Evolutionary conservation across 2,329 filamentous ascomycete genomes (phyloP).

Genomic region (Colletotrichum gloeosporioides): DNA sequence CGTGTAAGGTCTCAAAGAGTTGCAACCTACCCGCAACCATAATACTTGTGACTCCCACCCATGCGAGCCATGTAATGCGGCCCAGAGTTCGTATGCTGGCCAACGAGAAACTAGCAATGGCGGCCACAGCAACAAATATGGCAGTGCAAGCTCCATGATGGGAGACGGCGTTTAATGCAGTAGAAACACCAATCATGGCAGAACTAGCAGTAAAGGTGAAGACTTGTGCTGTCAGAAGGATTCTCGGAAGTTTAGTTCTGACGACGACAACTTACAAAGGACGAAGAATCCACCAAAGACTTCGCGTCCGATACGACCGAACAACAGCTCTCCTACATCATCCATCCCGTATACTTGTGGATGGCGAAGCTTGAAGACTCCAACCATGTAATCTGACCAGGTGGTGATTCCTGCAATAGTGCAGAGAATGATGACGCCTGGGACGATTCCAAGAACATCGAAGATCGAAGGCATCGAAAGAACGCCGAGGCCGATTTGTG

Average conservation of each 20-base stretch:
- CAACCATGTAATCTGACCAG: slow-evolving; percentile 54
- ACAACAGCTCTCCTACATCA: slow-evolving; percentile 52
- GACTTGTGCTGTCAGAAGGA: slow-evolving; percentile 8
- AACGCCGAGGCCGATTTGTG: slow-evolving; percentile 48
- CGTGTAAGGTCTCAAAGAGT: neutral
- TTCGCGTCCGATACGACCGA: slow-evolving; percentile 49
- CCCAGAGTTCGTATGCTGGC: slow-evolving; percentile 35
- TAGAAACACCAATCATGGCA: slow-evolving; percentile 44
- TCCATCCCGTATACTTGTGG: slow-evolving; percentile 56
- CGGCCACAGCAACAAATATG: slow-evolving; percentile 41
- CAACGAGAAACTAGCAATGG: slow-evolving; percentile 31
- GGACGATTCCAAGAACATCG: slow-evolving; percentile 50
- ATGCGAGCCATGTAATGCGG: slow-evolving; percentile 36
- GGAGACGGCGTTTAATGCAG: slow-evolving; percentile 44
- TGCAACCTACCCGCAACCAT: slow-evolving; percentile 22
- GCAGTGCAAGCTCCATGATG: slow-evolving; percentile 43
- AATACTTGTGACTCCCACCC: slow-evolving; percentile 27
- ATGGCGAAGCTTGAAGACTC: slow-evolving; percentile 53
- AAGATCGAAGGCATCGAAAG: slow-evolving; percentile 52
- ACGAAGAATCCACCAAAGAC: slow-evolving; percentile 40
- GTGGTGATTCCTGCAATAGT: slow-evolving; percentile 46
- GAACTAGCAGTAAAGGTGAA: slow-evolving; percentile 37
- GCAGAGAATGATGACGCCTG: slow-evolving; percentile 48
- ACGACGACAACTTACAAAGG: slow-evolving; percentile 31
- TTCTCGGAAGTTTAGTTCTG: neutral